These are phyloP conservation scores for Aureobasidium sp. DNA, from an alignment of 2,329 filamentous ascomycete species.

Conservation along the genomic window DNA sequence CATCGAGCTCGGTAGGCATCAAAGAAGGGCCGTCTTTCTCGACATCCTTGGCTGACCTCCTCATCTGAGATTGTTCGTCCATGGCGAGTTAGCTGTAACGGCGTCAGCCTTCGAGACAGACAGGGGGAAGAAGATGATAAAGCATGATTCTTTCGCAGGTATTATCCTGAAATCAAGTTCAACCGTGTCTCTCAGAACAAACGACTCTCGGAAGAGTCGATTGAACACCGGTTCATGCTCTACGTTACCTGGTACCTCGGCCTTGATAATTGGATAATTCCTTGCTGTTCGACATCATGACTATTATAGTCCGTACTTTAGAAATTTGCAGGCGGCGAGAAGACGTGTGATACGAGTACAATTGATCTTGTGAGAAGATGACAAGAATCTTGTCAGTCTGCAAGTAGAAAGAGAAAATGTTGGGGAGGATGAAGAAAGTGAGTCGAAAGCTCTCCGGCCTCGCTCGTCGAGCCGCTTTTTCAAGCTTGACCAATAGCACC, in stretches of 20 bases:
- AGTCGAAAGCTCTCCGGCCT: slow-evolving; percentile 1
- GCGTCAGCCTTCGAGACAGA: slow-evolving; percentile 16
- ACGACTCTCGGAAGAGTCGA: not conserved
- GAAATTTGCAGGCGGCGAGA: not conserved
- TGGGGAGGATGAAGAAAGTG: not conserved
- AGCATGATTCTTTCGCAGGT: slow-evolving; percentile 49
- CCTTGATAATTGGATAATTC: slow-evolving; percentile 15
- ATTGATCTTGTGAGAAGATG: not conserved
- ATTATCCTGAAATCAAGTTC: slow-evolving; percentile 49
- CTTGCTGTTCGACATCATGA: slow-evolving; percentile 19
- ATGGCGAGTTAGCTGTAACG: slow-evolving; percentile 3
- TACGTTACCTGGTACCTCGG: slow-evolving; percentile 25
- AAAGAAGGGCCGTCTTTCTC: slow-evolving; percentile 20
- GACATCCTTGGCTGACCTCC: slow-evolving; percentile 14
- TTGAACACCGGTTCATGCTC: slow-evolving; percentile 33
- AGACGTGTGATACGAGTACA: not conserved
- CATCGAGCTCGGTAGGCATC: slow-evolving; percentile 2
- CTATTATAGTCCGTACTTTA: slow-evolving; percentile 19
- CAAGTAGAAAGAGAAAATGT: not conserved
- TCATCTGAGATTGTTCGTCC: slow-evolving; percentile 21
- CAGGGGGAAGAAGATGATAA: slow-evolving; percentile 23
- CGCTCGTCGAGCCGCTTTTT: not conserved
- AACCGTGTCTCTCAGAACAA: slow-evolving; percentile 47
- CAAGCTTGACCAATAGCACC: not conserved
- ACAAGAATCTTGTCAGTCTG: not conserved